Conservation (phyloP, 257 asterid genomes). For the Nicotiana noctiflora region DNA sequence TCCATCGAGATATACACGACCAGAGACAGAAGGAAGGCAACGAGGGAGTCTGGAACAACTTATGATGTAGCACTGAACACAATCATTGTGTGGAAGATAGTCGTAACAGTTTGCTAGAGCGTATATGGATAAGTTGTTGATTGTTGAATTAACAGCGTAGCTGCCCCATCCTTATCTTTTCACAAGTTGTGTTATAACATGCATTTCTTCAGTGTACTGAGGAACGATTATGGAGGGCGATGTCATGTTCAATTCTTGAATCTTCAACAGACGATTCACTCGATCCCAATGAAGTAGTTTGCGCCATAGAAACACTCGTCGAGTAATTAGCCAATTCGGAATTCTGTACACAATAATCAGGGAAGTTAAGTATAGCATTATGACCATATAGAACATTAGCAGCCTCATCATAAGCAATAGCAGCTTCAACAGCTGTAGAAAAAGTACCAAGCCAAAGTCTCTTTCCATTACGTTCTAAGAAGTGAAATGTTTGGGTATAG, state of each 20-base stretch:
- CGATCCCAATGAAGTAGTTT: too few relatives aligned
- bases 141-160: slow-evolving; percentile 18
- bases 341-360: too few relatives aligned
- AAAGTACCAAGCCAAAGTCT: too few relatives aligned
- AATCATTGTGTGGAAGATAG: slow-evolving; percentile 56
- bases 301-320: too few relatives aligned
- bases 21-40: slow-evolving; percentile 51
- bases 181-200: slow-evolving; percentile 43
- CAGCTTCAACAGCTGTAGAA: too few relatives aligned
- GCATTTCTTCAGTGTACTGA: slow-evolving; percentile 51
- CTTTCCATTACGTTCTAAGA: too few relatives aligned
- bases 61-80: slow-evolving; percentile 66
- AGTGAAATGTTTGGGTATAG: too few relatives aligned
- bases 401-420: too few relatives aligned
- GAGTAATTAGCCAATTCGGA: too few relatives aligned
- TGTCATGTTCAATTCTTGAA: slow-evolving; percentile 15
- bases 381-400: too few relatives aligned
- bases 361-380: too few relatives aligned
- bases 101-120: slow-evolving; percentile 53
- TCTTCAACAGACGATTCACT: too few relatives aligned
- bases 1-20: slow-evolving; percentile 68
- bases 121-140: slow-evolving; percentile 25
- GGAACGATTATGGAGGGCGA: slow-evolving; percentile 40
- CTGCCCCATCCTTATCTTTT: slow-evolving; percentile 37
- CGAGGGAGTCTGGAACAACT: slow-evolving; percentile 64